These are phyloP conservation scores for Hyphopichia burtonii DNA, from an alignment of 1,139 yeast genomes.

Conservation along the genomic window DNA sequence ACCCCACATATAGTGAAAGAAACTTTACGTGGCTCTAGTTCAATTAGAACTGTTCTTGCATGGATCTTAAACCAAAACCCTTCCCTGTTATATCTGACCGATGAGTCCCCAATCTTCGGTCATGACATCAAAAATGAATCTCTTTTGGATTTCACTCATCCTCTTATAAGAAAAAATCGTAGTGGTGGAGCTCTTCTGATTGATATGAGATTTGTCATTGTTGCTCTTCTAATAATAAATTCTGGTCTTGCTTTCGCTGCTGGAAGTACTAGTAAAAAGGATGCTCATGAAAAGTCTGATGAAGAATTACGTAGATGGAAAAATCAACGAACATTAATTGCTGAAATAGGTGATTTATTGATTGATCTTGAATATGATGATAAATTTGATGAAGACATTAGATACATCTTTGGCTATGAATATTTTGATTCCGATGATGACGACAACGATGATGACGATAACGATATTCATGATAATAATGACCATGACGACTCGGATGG, in stretches of 20 bases:
- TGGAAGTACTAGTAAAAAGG: conserved; percentile 10
- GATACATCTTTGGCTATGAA: conserved; percentile 68
- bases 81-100: conserved; percentile 20
- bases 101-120: conserved; percentile 10
- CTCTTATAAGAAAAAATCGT: conserved; percentile 55
- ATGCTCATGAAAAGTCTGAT: conserved; percentile 6
- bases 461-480: conserved; percentile 3
- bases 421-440: conserved; percentile 30
- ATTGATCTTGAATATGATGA: conserved; percentile 64
- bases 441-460: conserved; percentile 12
- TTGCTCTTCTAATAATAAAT: conserved; percentile 27
- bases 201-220: conserved; percentile 46
- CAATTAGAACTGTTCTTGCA: conserved; percentile 61
- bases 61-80: conserved; percentile 53
- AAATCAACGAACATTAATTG: conserved; percentile 22
- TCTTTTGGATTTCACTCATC: conserved; percentile 56
- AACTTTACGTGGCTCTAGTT: conserved; percentile 60
- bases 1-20: conserved; percentile 54
- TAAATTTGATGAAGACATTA: conserved; percentile 68
- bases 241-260: conserved; percentile 22
- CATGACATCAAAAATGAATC: conserved; percentile 59
- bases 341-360: conserved; percentile 53
- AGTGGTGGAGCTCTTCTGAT: conserved; percentile 57
- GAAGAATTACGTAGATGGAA: conserved; percentile 19
- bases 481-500: conserved; percentile 3